These are phyloP conservation scores for Echium plantagineum DNA, from an alignment of 257 asterid species.

Conservation along the genomic window DNA sequence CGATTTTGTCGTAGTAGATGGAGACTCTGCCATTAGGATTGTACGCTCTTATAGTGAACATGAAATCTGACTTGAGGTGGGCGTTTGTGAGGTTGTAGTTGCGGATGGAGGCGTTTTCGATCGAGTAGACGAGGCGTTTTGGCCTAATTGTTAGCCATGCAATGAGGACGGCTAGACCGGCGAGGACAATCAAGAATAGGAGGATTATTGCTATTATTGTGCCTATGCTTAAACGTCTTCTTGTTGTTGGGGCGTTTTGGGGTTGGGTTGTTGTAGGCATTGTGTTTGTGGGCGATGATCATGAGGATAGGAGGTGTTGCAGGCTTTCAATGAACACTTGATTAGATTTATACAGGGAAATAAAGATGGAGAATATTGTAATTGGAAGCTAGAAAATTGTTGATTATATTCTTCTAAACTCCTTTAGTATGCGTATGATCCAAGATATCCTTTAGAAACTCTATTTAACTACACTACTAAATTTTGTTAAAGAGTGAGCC, in stretches of 20 bases:
- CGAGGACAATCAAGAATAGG: slow-evolving; percentile 37
- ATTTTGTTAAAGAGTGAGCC: no score
- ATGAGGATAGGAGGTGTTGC: neutral
- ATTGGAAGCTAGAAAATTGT: neutral
- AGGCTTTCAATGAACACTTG: slow-evolving; percentile 1
- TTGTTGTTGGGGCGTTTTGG: slow-evolving; percentile 3
- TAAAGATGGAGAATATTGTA: slow-evolving; percentile 13
- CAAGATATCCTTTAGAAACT: neutral
- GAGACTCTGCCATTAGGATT: slow-evolving; percentile 67
- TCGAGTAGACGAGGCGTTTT: slow-evolving; percentile 38
- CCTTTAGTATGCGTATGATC: neutral
- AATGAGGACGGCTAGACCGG: slow-evolving; percentile 44
- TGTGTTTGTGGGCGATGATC: no score
- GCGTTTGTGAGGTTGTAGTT: slow-evolving; percentile 36
- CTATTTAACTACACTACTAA: no score
- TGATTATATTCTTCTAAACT: neutral
- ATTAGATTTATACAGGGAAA: slow-evolving; percentile 19
- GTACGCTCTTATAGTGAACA: slow-evolving; percentile 53
- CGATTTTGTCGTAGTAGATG: slow-evolving; percentile 55
- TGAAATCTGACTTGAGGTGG: slow-evolving; percentile 42
- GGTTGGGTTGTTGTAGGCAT: slow-evolving; percentile 10
- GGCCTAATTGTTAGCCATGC: slow-evolving; percentile 55
- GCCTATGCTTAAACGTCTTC: slow-evolving; percentile 11
- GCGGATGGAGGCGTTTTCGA: slow-evolving; percentile 50
- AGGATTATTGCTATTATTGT: slow-evolving; percentile 22